Base-by-base conservation (phyloP, 306 rosid species). In the Vicia sativa region DNA sequence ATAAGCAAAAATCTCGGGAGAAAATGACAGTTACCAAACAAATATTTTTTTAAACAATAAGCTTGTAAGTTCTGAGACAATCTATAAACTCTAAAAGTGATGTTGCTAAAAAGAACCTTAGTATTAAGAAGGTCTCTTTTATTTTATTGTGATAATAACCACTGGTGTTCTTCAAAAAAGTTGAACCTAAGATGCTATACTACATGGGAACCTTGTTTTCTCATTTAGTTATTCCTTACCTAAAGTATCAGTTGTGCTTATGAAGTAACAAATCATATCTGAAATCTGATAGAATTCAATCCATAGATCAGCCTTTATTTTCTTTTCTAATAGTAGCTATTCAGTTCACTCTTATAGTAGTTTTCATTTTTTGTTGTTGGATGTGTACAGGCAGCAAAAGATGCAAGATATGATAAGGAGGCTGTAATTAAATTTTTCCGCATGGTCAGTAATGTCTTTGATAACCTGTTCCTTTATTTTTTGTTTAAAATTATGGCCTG, bases 371-470 rank as follows among this genome's bases (percentile, higher is more conserved):
- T 42, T 59, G 54, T 65, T 26, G 71, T 70, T 56, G 78, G 65
- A 48, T 52, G 34, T 73, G 49, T 73, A 68, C 84, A 95, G 99
- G 97, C 99, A 58, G 97, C 95, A 62, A 95, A 87, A 85, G 96
- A 95, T 62, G 91, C 96, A 46, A 90, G 97, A 76, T 84, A 82
- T 71, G 99, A 95, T 86, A 95, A 90, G 76, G 99, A 95, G 86
- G 96, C 95, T 12, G 87, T 90, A 80, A 74, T 74, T 78, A 95
- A 84, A 71, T 95, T 95, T 74, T 95, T 95, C 76, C 91, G 81
- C 76, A 78, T 28, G 97, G 99, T 95, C 53, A 72, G 95, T 81
- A 53, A 69, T 7, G 74, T 65, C 61, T 44, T 65, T 59, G 59
- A 31, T 50, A 11, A 64, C 59, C 35, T n/a, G 21, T 10, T 37